Evolutionary conservation across 2,329 filamentous ascomycete species (phyloP).

Genomic region (Cladophialophora bantiana): DNA sequence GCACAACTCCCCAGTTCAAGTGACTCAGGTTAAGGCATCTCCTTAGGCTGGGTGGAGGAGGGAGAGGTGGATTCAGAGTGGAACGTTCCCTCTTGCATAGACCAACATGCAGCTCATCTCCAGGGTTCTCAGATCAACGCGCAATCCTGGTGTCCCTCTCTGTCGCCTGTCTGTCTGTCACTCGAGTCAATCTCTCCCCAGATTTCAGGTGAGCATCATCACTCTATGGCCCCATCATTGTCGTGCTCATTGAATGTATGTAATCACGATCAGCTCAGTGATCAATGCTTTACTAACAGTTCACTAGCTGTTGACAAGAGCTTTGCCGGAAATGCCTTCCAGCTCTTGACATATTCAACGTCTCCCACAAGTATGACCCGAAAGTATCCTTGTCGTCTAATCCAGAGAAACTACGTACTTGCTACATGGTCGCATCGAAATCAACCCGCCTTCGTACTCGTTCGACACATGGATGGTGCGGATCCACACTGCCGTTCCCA

Average conservation of each 20-base stretch:
- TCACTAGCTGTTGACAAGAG: background rate
- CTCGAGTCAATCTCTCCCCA: background rate
- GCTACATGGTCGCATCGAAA: background rate
- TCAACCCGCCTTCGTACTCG: constrained; percentile 13
- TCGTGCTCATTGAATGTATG: constrained; percentile 5
- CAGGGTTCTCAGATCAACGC: constrained; percentile 34
- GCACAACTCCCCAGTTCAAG: background rate
- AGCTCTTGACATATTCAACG: background rate
- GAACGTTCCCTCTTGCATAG: background rate
- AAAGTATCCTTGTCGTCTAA: background rate
- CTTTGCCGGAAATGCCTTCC: constrained; percentile 12
- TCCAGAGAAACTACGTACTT: background rate
- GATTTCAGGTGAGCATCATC: constrained; percentile 22
- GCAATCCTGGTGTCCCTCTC: background rate
- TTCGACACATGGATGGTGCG: constrained; percentile 20
- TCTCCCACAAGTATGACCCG: background rate
- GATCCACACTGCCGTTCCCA: constrained; percentile 15
- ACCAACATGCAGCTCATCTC: constrained; percentile 29
- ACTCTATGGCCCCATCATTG: background rate
- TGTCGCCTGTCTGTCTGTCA: constrained; percentile 8
- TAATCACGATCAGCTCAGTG: constrained; percentile 14
- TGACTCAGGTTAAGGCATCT: background rate
- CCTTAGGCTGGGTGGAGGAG: background rate
- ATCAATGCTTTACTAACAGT: background rate
- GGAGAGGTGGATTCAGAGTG: constrained; percentile 4